Percentiles rank a stretch among this genome's conserved stretches.
Conservation (phyloP, 2,329 filamentous ascomycete species). For the Ascochyta clinopodiicola region DNA sequence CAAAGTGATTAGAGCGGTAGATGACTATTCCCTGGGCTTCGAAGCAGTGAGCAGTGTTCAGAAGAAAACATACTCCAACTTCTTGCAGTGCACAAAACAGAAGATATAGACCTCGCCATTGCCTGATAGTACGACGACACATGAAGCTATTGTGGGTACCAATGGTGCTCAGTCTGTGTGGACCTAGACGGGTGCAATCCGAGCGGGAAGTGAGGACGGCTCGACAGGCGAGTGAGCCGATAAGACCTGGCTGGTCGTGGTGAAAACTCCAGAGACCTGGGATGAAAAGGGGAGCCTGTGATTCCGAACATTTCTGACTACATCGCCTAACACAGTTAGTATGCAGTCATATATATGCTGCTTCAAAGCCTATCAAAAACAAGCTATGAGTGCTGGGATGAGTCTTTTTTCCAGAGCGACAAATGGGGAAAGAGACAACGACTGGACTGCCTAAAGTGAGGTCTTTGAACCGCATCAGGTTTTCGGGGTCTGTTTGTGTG, state of each 20-base stretch:
- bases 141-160: background rate
- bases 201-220: constrained; percentile 1
- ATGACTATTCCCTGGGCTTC: background rate
- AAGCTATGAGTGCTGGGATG: background rate
- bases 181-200: background rate
- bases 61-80: background rate
- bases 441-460: background rate
- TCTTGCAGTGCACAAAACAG: background rate
- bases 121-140: background rate
- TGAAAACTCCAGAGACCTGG: background rate
- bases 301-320: background rate
- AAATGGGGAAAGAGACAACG: background rate
- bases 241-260: background rate
- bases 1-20: background rate
- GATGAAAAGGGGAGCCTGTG: background rate
- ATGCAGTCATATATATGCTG: background rate
- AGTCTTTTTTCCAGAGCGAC: background rate
- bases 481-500: background rate
- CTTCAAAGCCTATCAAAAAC: background rate
- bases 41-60: background rate
- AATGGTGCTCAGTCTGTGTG: background rate
- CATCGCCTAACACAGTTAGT: background rate
- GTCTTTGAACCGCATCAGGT: background rate
- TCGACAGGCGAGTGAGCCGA: background rate
- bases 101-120: background rate